phyloP scores from a whole-genome alignment of 768 basidiomycete species.

The Podaxis sp. region DNA sequence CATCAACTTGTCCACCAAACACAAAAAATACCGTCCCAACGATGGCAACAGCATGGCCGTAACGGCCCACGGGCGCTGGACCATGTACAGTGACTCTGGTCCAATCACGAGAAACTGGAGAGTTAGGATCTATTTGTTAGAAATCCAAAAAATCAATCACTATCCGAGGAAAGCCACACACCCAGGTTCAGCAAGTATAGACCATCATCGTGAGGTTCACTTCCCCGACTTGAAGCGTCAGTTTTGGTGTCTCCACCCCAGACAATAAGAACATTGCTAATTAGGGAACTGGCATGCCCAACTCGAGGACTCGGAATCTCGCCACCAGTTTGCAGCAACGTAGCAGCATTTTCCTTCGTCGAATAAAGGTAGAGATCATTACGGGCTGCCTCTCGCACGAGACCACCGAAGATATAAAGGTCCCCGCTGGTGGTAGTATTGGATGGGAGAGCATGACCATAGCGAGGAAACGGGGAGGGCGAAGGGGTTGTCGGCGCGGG shows the following conservation, averaged over 20 bases:
- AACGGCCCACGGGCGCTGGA: slow-evolving; percentile 79
- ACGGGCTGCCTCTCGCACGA: slow-evolving; percentile 83
- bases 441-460: slow-evolving; percentile 89
- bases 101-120: slow-evolving; percentile 89
- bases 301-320: slow-evolving; percentile 87
- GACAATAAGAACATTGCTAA: slow-evolving; percentile 92
- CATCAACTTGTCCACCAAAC: slow-evolving; percentile 95
- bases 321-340: slow-evolving; percentile 81
- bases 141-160: slow-evolving; percentile 4
- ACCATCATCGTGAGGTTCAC: slow-evolving; percentile 75
- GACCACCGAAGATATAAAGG: slow-evolving; percentile 94
- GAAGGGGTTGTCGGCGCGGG: slow-evolving; percentile 65
- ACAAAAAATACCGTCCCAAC: slow-evolving; percentile 86
- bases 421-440: slow-evolving; percentile 77
- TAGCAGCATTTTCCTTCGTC: slow-evolving; percentile 72
- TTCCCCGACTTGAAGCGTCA: slow-evolving; percentile 56
- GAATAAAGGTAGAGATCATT: slow-evolving; percentile 95
- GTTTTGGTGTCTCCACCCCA: slow-evolving; percentile 99
- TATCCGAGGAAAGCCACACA: slow-evolving; percentile 34
- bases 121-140: background rate
- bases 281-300: slow-evolving; percentile 95
- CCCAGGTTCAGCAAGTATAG: slow-evolving; percentile 93
- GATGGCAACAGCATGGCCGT: slow-evolving; percentile 96
- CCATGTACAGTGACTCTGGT: slow-evolving; percentile 79
- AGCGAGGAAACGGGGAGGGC: slow-evolving; percentile 91